Evolutionary conservation across 306 rosid genomes (phyloP).

Genomic region (Cotoneaster glaucophyllus): DNA sequence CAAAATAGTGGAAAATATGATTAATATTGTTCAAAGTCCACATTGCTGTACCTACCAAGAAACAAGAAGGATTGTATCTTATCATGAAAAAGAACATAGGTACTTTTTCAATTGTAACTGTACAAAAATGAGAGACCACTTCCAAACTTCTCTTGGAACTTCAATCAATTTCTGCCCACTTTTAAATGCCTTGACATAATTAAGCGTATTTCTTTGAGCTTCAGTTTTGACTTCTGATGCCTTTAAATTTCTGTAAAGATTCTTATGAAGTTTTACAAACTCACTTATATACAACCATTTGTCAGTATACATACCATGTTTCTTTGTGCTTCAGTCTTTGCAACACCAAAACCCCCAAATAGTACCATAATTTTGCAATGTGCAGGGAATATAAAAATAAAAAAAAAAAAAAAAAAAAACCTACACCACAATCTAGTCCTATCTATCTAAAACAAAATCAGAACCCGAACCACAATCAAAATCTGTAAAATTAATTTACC

Average conservation of each 20-base stretch:
- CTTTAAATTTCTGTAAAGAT: conserved; percentile 66
- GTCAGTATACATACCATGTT: conserved; percentile 47
- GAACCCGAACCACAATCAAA: too few relatives aligned
- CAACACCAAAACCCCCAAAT: too few relatives aligned
- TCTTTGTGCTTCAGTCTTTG: neutral
- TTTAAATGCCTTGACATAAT: conserved; percentile 61
- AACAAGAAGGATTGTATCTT: neutral
- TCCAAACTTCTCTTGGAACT: neutral
- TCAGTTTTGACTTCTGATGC: conserved; percentile 64
- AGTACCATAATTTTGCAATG: too few relatives aligned
- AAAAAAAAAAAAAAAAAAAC: too few relatives aligned
- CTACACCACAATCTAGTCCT: too few relatives aligned
- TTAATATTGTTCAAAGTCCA: neutral
- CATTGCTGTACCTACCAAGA: neutral
- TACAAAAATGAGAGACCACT: neutral
- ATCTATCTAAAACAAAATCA: too few relatives aligned
- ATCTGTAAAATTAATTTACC: too few relatives aligned
- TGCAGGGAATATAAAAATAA: too few relatives aligned
- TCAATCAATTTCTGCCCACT: conserved; percentile 51
- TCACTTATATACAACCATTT: conserved; percentile 67
- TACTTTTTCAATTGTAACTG: neutral
- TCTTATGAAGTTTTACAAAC: conserved; percentile 67
- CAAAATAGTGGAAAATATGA: neutral
- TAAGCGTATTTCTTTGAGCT: conserved; percentile 63
- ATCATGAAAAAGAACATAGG: neutral